phyloP scores from a whole-genome alignment of 768 basidiomycete species.

The Macrolepiota dolichaula region DNA sequence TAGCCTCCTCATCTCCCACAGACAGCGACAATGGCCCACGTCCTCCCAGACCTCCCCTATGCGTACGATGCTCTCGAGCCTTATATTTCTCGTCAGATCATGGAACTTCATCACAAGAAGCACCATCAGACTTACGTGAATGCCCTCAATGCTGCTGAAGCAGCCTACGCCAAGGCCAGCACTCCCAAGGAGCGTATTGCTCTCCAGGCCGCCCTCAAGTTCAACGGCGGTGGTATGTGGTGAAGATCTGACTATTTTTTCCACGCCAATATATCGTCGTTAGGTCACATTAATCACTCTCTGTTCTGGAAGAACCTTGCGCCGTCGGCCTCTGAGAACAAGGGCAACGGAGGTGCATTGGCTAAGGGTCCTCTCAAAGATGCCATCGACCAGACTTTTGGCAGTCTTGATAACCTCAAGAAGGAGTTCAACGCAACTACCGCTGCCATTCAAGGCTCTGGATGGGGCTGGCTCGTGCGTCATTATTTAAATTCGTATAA shows the following conservation, averaged over 20 bases:
- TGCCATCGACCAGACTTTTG: slow-evolving; percentile 79
- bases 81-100: slow-evolving; percentile 86
- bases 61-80: slow-evolving; percentile 86
- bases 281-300: slow-evolving; percentile 92
- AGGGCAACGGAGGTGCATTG: slow-evolving; percentile 61
- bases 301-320: slow-evolving; percentile 98
- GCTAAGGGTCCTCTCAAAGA: slow-evolving; percentile 66
- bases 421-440: slow-evolving; percentile 83
- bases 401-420: slow-evolving; percentile 84
- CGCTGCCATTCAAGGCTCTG: slow-evolving; percentile 92
- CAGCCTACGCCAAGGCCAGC: slow-evolving; percentile 62
- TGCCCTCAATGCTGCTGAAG: slow-evolving; percentile 91
- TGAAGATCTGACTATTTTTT: neutral
- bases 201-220: slow-evolving; percentile 90
- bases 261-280: neutral
- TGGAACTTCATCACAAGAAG: slow-evolving; percentile 90
- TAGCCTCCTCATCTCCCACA: neutral
- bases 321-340: slow-evolving; percentile 38
- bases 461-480: slow-evolving; percentile 96
- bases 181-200: slow-evolving; percentile 75
- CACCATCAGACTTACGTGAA: slow-evolving; percentile 94
- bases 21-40: slow-evolving; percentile 20
- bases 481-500: neutral
- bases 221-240: slow-evolving; percentile 86
- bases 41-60: slow-evolving; percentile 69